Evolutionary conservation across 345 rosid genomes (phyloP).

Genomic region (Brassica rapa): DNA sequence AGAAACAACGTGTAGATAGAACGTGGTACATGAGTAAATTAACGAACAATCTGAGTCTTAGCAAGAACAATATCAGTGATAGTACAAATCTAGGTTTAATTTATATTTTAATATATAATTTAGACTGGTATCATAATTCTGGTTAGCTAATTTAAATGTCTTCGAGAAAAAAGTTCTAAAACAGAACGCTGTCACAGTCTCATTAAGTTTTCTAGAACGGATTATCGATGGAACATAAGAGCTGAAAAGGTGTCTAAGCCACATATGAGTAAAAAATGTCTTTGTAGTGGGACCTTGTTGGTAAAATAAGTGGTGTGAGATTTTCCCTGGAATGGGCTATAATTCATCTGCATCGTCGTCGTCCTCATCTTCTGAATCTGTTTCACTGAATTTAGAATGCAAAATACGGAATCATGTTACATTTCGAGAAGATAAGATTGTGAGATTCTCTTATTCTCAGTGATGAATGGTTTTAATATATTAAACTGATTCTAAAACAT

Average conservation of each 20-base stretch:
- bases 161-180: background rate
- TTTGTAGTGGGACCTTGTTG: background rate
- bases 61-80: no score
- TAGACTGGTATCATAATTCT: background rate
- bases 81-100: no score
- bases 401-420: conserved; percentile 2
- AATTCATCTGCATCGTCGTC: conserved; percentile 37
- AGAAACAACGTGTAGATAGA: no score
- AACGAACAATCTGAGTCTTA: background rate
- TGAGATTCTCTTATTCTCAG: background rate
- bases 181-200: background rate
- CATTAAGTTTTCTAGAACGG: background rate
- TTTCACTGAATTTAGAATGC: conserved; percentile 23
- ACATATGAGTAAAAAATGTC: background rate
- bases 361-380: conserved; percentile 30
- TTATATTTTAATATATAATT: no score
- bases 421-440: background rate
- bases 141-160: background rate
- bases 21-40: no score
- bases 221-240: background rate
- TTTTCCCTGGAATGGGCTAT: conserved; percentile 8
- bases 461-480: background rate
- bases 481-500: background rate
- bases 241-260: background rate
- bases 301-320: background rate